phyloP scores from a whole-genome alignment of 345 rosid species.

The Conringia planisiliqua region DNA sequence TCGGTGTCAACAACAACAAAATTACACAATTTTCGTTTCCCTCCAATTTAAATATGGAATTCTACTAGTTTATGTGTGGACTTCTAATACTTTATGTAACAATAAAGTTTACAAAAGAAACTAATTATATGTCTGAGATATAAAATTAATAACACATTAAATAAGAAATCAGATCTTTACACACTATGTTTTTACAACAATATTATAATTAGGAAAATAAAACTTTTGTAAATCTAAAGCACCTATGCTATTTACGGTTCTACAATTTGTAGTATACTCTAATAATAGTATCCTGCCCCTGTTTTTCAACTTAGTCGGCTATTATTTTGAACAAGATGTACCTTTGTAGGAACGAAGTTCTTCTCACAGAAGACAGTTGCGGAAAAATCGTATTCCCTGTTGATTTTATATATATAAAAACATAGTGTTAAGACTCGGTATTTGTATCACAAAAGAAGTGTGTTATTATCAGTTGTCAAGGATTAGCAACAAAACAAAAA shows the following conservation, averaged over 20 bases:
- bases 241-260: background rate
- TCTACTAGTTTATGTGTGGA: no score
- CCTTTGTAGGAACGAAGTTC: background rate
- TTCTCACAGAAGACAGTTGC: slow-evolving; percentile 64
- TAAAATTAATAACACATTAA: no score
- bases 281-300: background rate
- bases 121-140: no score
- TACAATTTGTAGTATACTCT: background rate
- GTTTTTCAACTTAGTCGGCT: background rate
- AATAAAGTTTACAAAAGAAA: no score
- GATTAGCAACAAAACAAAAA: background rate
- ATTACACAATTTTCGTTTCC: no score
- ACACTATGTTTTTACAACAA: no score
- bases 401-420: background rate
- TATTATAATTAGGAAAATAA: no score
- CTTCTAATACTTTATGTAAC: no score
- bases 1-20: no score
- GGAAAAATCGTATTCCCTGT: slow-evolving; percentile 79
- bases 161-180: no score
- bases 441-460: background rate
- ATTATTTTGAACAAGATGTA: background rate
- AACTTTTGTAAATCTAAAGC: no score
- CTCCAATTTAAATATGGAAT: no score
- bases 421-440: background rate
- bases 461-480: background rate